Conservation (phyloP, 257 asterid species). For the Salvia miltiorrhiza region DNA sequence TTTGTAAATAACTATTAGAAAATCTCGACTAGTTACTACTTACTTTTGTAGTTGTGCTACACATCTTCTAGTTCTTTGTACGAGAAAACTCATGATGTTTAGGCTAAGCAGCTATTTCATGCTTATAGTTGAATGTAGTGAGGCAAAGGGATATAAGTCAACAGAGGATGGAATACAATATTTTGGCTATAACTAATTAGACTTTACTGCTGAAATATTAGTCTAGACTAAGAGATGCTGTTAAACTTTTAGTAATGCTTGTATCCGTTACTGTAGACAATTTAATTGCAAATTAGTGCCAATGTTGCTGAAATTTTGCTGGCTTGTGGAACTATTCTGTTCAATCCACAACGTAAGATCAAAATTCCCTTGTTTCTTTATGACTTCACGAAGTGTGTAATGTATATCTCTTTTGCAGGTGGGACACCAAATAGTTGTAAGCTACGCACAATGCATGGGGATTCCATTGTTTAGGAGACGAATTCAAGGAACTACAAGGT, state of each 20-base stretch:
- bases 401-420: slow-evolving; percentile 46
- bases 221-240: slow-evolving; percentile 1
- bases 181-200: not conserved
- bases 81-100: not conserved
- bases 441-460: slow-evolving; percentile 93
- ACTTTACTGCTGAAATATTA: slow-evolving; percentile 11
- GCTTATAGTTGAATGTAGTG: slow-evolving; percentile 3
- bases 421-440: slow-evolving; percentile 85
- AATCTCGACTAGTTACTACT: not conserved
- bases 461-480: slow-evolving; percentile 90
- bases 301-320: not conserved
- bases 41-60: too few relatives aligned
- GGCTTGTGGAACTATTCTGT: slow-evolving; percentile 8
- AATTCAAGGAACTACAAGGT: slow-evolving; percentile 91
- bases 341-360: not conserved
- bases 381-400: not conserved
- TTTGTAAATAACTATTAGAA: too few relatives aligned
- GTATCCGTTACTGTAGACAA: not conserved
- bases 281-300: not conserved
- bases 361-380: not conserved
- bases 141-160: not conserved
- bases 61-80: not conserved
- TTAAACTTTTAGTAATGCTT: not conserved
- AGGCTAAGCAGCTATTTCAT: not conserved
- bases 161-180: not conserved